Conservation (phyloP, 78 protist genomes). For the Goniomonas avonlea region DNA sequence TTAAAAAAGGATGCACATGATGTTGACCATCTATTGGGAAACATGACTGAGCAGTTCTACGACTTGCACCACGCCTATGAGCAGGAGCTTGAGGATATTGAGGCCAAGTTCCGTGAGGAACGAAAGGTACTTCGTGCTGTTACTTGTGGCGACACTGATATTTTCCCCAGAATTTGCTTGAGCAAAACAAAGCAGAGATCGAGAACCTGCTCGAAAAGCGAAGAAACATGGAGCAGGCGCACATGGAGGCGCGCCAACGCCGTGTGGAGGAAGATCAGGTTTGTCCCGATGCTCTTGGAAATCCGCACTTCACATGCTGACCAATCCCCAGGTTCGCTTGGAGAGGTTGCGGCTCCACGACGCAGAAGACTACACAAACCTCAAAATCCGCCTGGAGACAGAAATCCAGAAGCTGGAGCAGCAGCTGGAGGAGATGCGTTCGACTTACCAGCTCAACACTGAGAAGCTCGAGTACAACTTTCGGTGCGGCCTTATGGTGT, state of each 20-base stretch:
- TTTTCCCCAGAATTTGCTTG: too few species aligned
- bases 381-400: conserved; percentile 50
- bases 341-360: conserved; percentile 36
- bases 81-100: conserved; percentile 50
- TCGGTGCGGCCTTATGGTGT: too few species aligned
- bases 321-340: conserved; percentile 31
- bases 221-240: conserved; percentile 29
- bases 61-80: conserved; percentile 15
- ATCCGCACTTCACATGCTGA: too few species aligned
- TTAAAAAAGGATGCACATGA: conserved; percentile 52
- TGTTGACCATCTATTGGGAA: conserved; percentile 44
- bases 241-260: conserved; percentile 16
- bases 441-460: conserved; percentile 57
- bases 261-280: conserved; percentile 39
- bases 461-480: conserved; percentile 71
- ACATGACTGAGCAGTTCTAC: conserved; percentile 14
- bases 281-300: too few species aligned
- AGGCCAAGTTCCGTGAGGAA: conserved; percentile 50
- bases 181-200: conserved; percentile 15
- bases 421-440: conserved; percentile 50
- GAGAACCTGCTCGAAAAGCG: conserved; percentile 32
- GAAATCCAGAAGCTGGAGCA: conserved; percentile 53
- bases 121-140: conserved; percentile 37
- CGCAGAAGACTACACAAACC: conserved; percentile 50
- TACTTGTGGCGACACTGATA: too few species aligned